These are phyloP conservation scores for Thalassiosira livingstoniorum DNA, from an alignment of 352 stramenopile species.

Conservation along the genomic window DNA sequence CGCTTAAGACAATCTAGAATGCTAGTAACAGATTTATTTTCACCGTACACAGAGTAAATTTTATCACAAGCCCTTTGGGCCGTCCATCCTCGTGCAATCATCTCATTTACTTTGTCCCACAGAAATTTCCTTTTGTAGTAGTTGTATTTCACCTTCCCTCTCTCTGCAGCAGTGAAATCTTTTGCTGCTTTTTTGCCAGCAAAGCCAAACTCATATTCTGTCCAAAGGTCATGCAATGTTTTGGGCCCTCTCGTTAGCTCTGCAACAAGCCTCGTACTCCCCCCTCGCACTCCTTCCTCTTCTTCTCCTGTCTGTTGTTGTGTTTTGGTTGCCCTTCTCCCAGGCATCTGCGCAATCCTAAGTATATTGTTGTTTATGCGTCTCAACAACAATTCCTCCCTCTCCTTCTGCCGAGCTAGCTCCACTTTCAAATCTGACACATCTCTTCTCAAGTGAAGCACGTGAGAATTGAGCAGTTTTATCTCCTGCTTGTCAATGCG, in stretches of 20 bases:
- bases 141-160: conserved; percentile 39
- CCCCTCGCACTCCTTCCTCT: not conserved
- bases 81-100: conserved; percentile 11
- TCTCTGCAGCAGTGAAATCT: conserved; percentile 42
- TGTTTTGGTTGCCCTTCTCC: not conserved
- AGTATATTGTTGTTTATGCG: conserved; percentile 21
- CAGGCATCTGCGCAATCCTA: conserved; percentile 10
- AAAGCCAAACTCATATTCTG: conserved; percentile 56
- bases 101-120: conserved; percentile 27
- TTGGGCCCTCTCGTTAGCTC: conserved; percentile 30
- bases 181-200: conserved; percentile 50
- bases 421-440: conserved; percentile 1
- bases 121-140: conserved; percentile 46
- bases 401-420: not conserved
- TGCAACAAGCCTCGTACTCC: not conserved
- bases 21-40: not conserved
- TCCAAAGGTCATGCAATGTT: conserved; percentile 52
- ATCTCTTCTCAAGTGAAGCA: conserved; percentile 27
- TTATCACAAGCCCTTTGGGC: conserved; percentile 26
- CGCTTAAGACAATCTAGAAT: conserved; percentile 5
- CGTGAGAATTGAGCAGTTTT: conserved; percentile 34
- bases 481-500: too few species aligned
- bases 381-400: not conserved
- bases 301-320: too few species aligned
- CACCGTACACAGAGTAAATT: conserved; percentile 18